Evolutionary conservation across 257 asterid species (phyloP).

Genomic region (Voacanga thouarsii): DNA sequence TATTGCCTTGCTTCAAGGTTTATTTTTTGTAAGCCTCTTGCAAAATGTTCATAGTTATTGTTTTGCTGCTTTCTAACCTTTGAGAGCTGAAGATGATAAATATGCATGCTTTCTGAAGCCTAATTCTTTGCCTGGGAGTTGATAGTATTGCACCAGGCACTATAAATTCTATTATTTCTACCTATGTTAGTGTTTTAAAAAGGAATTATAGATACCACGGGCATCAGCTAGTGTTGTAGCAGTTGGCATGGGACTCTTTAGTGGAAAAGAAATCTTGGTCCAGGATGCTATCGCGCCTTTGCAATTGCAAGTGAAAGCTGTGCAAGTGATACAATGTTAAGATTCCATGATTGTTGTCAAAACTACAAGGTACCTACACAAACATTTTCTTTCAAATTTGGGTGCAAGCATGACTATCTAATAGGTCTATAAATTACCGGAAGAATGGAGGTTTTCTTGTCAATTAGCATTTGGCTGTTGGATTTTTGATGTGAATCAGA

Average conservation of each 20-base stretch:
- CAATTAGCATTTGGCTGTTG: neutral
- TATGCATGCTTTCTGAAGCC: neutral
- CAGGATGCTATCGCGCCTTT: conserved; percentile 81
- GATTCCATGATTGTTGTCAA: conserved; percentile 96
- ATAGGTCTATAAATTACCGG: neutral
- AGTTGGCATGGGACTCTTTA: conserved; percentile 43
- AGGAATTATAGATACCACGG: conserved; percentile 58
- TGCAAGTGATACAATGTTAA: conserved; percentile 82
- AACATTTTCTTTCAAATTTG: neutral
- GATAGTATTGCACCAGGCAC: neutral
- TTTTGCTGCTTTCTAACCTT: neutral
- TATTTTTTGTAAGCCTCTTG: neutral
- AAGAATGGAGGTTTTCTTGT: neutral
- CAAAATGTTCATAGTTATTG: neutral
- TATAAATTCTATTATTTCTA: neutral
- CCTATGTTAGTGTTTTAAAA: neutral
- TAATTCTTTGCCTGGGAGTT: neutral
- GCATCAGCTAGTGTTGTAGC: conserved; percentile 98
- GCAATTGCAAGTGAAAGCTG: conserved; percentile 94
- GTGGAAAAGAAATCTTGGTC: conserved; percentile 62
- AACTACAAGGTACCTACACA: conserved; percentile 72
- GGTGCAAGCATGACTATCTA: neutral
- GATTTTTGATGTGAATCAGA: neutral
- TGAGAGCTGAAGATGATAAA: neutral
- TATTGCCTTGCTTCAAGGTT: neutral